Conservation (phyloP, 768 basidiomycete genomes). For the Inosperma sp. region DNA sequence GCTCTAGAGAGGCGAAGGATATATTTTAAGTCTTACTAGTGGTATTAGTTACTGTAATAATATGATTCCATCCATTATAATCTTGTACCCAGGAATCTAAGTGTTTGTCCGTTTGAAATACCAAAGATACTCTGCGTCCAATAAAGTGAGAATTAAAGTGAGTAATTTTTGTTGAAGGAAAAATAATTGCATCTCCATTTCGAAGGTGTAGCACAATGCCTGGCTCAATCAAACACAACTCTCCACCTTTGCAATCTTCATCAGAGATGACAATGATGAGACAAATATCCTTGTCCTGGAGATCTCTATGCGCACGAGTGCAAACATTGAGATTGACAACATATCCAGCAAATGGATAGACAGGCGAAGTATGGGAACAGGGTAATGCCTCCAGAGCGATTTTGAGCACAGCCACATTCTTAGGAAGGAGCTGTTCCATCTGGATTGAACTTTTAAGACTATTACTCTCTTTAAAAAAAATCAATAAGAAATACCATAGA, state of each 20-base stretch:
- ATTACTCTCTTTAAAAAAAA: neutral
- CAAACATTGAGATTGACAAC: constrained; percentile 14
- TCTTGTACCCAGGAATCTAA: constrained; percentile 2
- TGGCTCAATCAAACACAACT: no score
- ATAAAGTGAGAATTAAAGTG: constrained; percentile 19
- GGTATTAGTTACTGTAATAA: no score
- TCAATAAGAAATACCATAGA: neutral
- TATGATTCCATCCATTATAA: constrained; percentile 11
- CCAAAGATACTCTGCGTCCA: constrained; percentile 17
- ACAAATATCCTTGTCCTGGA: constrained; percentile 17
- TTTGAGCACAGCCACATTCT: constrained; percentile 2
- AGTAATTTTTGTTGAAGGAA: constrained; percentile 11
- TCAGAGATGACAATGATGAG: constrained; percentile 14
- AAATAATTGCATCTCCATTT: constrained; percentile 15
- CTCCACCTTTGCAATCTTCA: constrained; percentile 15
- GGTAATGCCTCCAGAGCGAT: constrained; percentile 9
- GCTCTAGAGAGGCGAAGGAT: no score
- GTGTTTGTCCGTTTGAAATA: constrained; percentile 16
- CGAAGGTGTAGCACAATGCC: constrained; percentile 15
- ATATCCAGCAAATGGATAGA: constrained; percentile 13
- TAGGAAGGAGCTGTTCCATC: constrained; percentile 11
- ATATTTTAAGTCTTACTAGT: no score
- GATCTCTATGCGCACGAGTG: constrained; percentile 11
- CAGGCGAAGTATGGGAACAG: neutral
- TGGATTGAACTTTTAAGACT: neutral